Evolutionary conservation across 139 green algal genomes (phyloP), one percentile per base, ranked within the genome.

Genomic region (Micromonas commoda): DNA sequence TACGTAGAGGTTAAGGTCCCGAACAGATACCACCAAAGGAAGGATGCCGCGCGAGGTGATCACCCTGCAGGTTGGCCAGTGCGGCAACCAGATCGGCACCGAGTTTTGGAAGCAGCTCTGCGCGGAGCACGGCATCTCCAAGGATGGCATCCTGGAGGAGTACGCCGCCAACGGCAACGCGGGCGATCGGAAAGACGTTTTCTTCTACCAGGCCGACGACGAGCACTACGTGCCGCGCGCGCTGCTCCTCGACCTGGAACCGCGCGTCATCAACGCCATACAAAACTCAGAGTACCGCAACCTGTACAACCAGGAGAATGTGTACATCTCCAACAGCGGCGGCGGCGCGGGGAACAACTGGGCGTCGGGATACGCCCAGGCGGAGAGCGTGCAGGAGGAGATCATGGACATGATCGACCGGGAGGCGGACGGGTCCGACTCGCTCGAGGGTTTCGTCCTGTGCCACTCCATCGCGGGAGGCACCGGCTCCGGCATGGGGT

Each of bases 171-270:
- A 51, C 73, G 33, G 20, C 34, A 31, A 85, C 9, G 45, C 82
- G 21, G 90, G 87, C 3, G 96, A 99, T 83, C 85, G 96, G 20
- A 99, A 98, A 70, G 96, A 99, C 68, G 92, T 99, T 9, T 99
- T 99, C 83, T 99, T 99, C 85, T 99, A 99, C 81, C 96, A 99
- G 78, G 96, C 96, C 31, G 96, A 99, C 71, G 96, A 99, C 65
- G 93, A 98, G 71, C 93, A 97, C 54, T 99, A 98, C 80, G 91
- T 98, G 6, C 96, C 96, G 0, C 86, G 96, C 13, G 93, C 96
- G 2, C 87, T 98, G 38, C 87, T 99, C 32, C 81, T 99, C 1
- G 95, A 99, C 78, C 86, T 99, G 9, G 95, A 99, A 80, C 95
- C 95, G 4, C 94, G 94, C 20, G 95, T 99, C 0, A 98, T 99